Conservation (phyloP, 345 rosid genomes). For the Firmiana major region DNA sequence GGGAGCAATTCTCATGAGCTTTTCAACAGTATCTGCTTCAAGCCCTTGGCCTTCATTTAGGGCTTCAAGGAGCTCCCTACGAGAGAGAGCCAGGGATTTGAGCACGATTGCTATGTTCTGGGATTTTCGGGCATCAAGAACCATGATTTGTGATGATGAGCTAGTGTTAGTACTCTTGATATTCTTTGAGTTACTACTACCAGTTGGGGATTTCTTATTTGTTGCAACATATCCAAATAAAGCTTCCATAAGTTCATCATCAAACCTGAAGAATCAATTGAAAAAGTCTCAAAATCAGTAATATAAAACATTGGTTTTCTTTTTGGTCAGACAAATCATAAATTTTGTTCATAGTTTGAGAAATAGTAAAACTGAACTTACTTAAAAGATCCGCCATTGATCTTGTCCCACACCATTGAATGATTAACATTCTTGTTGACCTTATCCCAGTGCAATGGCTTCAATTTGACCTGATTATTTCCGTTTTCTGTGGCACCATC, state of each 20-base stretch:
- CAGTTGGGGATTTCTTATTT: slow-evolving; percentile 38
- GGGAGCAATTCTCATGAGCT: slow-evolving; percentile 66
- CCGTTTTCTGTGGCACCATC: background rate
- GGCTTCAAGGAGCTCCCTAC: slow-evolving; percentile 49
- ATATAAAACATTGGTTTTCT: background rate
- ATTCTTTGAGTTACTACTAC: slow-evolving; percentile 11
- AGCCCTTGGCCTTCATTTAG: slow-evolving; percentile 55
- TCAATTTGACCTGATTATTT: slow-evolving; percentile 57
- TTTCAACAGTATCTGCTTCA: slow-evolving; percentile 58
- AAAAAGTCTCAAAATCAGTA: background rate
- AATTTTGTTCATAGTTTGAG: background rate
- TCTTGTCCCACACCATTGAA: slow-evolving; percentile 94
- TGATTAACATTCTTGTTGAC: slow-evolving; percentile 53
- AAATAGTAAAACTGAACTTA: slow-evolving; percentile 24
- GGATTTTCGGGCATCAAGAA: slow-evolving; percentile 74
- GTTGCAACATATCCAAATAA: slow-evolving; percentile 73
- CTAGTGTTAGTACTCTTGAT: slow-evolving; percentile 22
- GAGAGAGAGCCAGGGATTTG: slow-evolving; percentile 57
- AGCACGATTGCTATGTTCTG: slow-evolving; percentile 80
- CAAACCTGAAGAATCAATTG: slow-evolving; percentile 45
- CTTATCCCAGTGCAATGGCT: slow-evolving; percentile 95
- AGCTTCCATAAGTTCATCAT: slow-evolving; percentile 88
- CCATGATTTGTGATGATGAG: slow-evolving; percentile 38
- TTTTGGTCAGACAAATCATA: background rate
- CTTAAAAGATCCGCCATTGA: slow-evolving; percentile 79